Evolutionary conservation across 306 rosid genomes (phyloP).

Genomic region (Lablab purpureus): DNA sequence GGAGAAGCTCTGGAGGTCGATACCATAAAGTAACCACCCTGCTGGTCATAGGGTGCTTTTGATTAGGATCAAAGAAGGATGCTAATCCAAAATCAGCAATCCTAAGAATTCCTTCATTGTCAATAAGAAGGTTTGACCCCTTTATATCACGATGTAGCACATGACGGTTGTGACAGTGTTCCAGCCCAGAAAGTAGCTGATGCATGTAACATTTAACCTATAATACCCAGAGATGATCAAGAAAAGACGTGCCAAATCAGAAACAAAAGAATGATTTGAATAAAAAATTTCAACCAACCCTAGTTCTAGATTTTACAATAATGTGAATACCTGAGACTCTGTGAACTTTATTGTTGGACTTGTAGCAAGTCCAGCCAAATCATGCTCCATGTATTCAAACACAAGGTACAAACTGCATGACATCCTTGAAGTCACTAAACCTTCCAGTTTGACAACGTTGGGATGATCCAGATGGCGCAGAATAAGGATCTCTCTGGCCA

Average conservation of each 20-base stretch:
- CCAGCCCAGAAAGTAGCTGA: slow-evolving; percentile 87
- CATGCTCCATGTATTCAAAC: slow-evolving; percentile 88
- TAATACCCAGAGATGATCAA: slow-evolving; percentile 47
- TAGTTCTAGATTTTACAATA: background rate
- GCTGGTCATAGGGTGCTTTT: slow-evolving; percentile 92
- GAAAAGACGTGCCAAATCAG: slow-evolving; percentile 35
- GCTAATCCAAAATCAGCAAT: slow-evolving; percentile 97
- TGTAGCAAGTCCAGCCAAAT: slow-evolving; percentile 93
- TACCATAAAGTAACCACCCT: slow-evolving; percentile 95
- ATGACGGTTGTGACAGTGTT: slow-evolving; percentile 80
- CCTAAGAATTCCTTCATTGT: slow-evolving; percentile 78
- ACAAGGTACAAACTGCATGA: slow-evolving; percentile 91
- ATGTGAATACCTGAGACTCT: slow-evolving; percentile 72
- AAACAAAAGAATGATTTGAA: background rate
- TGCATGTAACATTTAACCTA: slow-evolving; percentile 91
- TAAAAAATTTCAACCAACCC: slow-evolving; percentile 37
- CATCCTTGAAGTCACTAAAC: slow-evolving; percentile 91
- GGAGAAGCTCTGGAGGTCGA: slow-evolving; percentile 91
- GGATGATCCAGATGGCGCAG: slow-evolving; percentile 88
- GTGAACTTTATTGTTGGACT: slow-evolving; percentile 80
- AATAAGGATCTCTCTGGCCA: slow-evolving; percentile 94
- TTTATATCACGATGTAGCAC: slow-evolving; percentile 91
- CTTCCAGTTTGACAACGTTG: slow-evolving; percentile 86
- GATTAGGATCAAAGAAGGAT: slow-evolving; percentile 82
- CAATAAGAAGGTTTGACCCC: slow-evolving; percentile 92